phyloP scores from a whole-genome alignment of 108 stramenopile species.

The Schizochytrium sp. region DNA sequence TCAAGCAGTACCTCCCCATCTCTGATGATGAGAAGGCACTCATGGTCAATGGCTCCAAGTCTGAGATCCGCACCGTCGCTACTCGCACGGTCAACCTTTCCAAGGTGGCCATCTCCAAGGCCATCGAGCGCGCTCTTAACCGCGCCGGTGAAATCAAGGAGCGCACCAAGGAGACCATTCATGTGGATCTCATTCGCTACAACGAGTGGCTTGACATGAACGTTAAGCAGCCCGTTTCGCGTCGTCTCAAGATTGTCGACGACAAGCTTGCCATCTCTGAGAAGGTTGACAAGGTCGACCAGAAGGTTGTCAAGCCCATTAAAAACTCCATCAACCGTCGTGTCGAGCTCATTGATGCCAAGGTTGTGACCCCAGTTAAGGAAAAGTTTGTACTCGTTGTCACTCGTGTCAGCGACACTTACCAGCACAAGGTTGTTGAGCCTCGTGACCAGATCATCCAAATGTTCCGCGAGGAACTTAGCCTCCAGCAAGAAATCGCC shows the following conservation, averaged over 20 bases:
- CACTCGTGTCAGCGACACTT: slow-evolving; percentile 6
- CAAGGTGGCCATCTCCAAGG: slow-evolving; percentile 33
- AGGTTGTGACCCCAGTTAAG: slow-evolving; percentile 34
- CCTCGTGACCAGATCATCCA: slow-evolving; percentile 54
- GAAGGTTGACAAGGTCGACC: slow-evolving; percentile 55
- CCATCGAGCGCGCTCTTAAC: slow-evolving; percentile 38
- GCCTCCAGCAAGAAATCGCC: slow-evolving; percentile 22
- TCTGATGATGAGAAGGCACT: slow-evolving; percentile 42
- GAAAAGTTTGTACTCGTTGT: slow-evolving; percentile 27
- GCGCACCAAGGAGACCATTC: slow-evolving; percentile 53
- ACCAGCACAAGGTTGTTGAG: slow-evolving; percentile 21
- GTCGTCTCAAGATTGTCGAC: slow-evolving; percentile 30
- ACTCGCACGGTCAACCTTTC: slow-evolving; percentile 31
- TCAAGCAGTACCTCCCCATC: slow-evolving; percentile 55
- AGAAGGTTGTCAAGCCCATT: slow-evolving; percentile 45
- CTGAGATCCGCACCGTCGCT: slow-evolving; percentile 11
- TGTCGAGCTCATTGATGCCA: slow-evolving; percentile 41
- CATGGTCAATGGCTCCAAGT: background rate
- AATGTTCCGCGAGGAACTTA: slow-evolving; percentile 59
- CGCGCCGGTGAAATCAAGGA: slow-evolving; percentile 6
- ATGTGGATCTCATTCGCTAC: slow-evolving; percentile 51
- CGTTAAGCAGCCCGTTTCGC: slow-evolving; percentile 28
- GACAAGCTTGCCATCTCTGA: slow-evolving; percentile 44
- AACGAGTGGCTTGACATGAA: slow-evolving; percentile 49
- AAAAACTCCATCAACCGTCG: background rate